Evolutionary conservation across 805 yeast genomes (phyloP).

Genomic region (Candida loeiensis): DNA sequence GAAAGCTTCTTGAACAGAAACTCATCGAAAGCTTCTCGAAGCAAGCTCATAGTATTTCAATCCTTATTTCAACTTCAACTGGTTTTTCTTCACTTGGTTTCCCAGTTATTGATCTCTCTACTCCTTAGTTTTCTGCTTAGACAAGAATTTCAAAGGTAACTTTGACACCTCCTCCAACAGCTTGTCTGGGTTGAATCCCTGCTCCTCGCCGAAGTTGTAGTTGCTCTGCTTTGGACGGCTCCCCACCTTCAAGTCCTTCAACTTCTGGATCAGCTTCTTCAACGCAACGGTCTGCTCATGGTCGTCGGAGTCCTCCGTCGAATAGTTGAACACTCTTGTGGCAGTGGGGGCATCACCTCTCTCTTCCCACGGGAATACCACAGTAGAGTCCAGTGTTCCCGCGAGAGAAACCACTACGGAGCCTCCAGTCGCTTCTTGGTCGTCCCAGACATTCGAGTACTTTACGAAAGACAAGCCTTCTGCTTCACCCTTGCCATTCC

Average conservation of each 20-base stretch:
- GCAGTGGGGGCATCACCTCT: constrained; percentile 18
- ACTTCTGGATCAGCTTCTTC: constrained; percentile 7
- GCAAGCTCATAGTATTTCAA: too few relatives aligned
- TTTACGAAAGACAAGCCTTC: constrained; percentile 19
- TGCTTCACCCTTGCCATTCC: constrained; percentile 19
- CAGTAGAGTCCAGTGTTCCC: constrained; percentile 7
- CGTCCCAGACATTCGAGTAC: constrained; percentile 23
- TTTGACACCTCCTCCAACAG: constrained; percentile 26
- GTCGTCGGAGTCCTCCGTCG: not conserved
- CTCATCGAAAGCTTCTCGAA: too few relatives aligned
- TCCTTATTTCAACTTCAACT: too few relatives aligned
- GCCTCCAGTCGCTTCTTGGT: not conserved
- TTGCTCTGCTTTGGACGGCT: constrained; percentile 5
- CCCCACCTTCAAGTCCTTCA: constrained; percentile 8
- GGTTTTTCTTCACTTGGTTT: too few relatives aligned
- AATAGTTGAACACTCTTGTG: constrained; percentile 22
- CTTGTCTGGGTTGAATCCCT: constrained; percentile 22
- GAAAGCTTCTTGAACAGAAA: too few relatives aligned
- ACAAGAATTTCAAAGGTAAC: constrained; percentile 23
- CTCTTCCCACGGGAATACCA: constrained; percentile 32
- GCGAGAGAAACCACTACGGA: not conserved
- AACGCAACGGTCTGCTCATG: constrained; percentile 2
- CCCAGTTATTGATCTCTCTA: too few relatives aligned
- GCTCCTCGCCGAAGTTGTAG: constrained; percentile 10
- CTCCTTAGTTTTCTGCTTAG: constrained; percentile 5